These are phyloP conservation scores for Ceratocystis destructans DNA, from an alignment of 2,329 filamentous ascomycete species.

Conservation along the genomic window DNA sequence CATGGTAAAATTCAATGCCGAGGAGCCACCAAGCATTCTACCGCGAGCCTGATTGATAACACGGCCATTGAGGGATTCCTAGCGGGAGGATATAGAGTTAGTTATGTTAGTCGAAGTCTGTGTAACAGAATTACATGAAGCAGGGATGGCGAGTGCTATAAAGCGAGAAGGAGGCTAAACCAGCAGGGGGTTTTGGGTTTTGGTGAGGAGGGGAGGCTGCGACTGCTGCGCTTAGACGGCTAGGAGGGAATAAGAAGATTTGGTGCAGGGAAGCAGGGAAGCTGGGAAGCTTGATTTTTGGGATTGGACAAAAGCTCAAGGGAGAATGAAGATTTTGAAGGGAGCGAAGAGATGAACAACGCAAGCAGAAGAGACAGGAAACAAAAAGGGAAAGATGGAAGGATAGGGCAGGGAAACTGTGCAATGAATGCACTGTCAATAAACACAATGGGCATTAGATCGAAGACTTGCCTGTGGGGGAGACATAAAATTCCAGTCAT, in stretches of 20 bases:
- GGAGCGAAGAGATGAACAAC: not conserved
- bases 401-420: not conserved
- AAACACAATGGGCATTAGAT: not conserved
- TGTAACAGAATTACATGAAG: not conserved
- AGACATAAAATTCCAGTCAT: conserved; percentile 19
- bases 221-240: not conserved
- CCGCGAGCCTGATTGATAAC: conserved; percentile 31
- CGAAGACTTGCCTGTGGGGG: conserved; percentile 14
- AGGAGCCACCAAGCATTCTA: conserved; percentile 45
- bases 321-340: not conserved
- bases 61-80: conserved; percentile 20
- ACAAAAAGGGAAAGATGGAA: conserved; percentile 9
- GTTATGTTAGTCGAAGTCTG: conserved; percentile 7
- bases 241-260: not conserved
- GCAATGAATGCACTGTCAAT: not conserved
- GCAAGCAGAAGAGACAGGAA: not conserved
- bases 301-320: not conserved
- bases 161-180: not conserved
- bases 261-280: not conserved
- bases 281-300: not conserved
- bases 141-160: not conserved
- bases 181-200: not conserved
- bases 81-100: not conserved
- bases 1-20: conserved; percentile 47
- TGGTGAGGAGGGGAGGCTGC: not conserved